These are phyloP conservation scores for Cytospora chrysosperma DNA, from an alignment of 2,329 filamentous ascomycete genomes.

Conservation along the genomic window DNA sequence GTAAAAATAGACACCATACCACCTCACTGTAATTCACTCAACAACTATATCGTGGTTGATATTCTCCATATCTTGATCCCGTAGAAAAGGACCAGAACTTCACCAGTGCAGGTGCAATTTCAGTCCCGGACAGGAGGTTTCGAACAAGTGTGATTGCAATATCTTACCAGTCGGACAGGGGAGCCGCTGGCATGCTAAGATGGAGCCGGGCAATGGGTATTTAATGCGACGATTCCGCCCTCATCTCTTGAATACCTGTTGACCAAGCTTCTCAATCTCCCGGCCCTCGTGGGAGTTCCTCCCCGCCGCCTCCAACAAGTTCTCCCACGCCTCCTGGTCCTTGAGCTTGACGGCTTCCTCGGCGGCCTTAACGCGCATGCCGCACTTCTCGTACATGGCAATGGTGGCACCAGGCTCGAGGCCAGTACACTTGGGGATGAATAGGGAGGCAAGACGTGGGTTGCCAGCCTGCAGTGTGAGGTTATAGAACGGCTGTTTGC, in stretches of 20 bases:
- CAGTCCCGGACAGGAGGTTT: neutral
- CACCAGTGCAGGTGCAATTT: neutral
- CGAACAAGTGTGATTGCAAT: neutral
- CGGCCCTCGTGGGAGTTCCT: constrained; percentile 63
- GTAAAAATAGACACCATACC: neutral
- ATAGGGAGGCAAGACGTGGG: constrained; percentile 76
- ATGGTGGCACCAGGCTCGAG: constrained; percentile 69
- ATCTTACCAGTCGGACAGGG: too few relatives aligned
- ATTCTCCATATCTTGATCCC: neutral
- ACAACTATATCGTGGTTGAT: neutral
- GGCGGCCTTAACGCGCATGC: constrained; percentile 81
- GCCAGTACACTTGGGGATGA: constrained; percentile 82
- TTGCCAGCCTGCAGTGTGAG: constrained; percentile 87
- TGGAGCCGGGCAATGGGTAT: neutral
- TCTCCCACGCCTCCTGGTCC: constrained; percentile 72
- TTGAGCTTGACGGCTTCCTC: constrained; percentile 86
- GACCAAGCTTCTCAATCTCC: constrained; percentile 79
- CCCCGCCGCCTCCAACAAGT: constrained; percentile 71
- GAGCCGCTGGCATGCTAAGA: neutral
- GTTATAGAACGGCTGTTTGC: constrained; percentile 85
- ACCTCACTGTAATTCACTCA: constrained; percentile 4
- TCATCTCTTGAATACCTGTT: constrained; percentile 56
- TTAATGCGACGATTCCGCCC: neutral
- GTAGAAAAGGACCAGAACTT: neutral
- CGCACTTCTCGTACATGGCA: constrained; percentile 96